Evolutionary conservation across 2,329 filamentous ascomycete species (phyloP).

Genomic region (Penicillium glabrum): DNA sequence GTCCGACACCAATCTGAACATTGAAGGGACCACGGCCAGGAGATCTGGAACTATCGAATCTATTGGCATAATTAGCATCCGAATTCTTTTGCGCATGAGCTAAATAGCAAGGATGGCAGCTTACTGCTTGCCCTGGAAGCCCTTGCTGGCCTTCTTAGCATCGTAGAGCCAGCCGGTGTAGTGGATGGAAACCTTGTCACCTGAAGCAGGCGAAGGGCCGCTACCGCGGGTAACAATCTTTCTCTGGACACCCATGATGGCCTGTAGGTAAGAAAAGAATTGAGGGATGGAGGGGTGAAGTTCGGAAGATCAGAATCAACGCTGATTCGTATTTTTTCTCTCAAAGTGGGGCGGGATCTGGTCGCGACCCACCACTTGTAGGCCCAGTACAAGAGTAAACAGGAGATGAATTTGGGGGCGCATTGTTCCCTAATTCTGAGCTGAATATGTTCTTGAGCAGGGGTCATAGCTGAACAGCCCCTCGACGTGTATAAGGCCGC

Average conservation of each 20-base stretch:
- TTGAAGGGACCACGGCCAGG: constrained; percentile 70
- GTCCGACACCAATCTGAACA: constrained; percentile 74
- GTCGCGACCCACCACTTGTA: neutral
- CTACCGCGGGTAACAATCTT: constrained; percentile 51
- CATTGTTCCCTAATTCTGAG: no score
- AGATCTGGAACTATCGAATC: constrained; percentile 79
- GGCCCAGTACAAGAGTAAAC: no score
- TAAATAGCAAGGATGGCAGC: constrained; percentile 24
- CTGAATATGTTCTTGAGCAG: no score
- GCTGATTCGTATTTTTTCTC: neutral
- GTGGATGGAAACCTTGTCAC: constrained; percentile 78
- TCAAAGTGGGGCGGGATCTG: neutral
- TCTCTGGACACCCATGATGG: constrained; percentile 21
- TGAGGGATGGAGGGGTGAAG: constrained; percentile 4
- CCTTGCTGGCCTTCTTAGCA: constrained; percentile 57
- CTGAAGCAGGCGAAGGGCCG: constrained; percentile 57
- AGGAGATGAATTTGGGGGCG: no score
- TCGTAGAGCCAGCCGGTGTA: constrained; percentile 88
- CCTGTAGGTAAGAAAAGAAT: neutral
- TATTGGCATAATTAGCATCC: constrained; percentile 36
- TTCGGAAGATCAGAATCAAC: constrained; percentile 8
- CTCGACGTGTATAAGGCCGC: no score
- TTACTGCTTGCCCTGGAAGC: constrained; percentile 68
- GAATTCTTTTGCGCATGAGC: neutral
- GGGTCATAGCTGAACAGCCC: no score